Base-by-base conservation (phyloP, 176 grass and related monocot species). In the Dactylis glomerata region DNA sequence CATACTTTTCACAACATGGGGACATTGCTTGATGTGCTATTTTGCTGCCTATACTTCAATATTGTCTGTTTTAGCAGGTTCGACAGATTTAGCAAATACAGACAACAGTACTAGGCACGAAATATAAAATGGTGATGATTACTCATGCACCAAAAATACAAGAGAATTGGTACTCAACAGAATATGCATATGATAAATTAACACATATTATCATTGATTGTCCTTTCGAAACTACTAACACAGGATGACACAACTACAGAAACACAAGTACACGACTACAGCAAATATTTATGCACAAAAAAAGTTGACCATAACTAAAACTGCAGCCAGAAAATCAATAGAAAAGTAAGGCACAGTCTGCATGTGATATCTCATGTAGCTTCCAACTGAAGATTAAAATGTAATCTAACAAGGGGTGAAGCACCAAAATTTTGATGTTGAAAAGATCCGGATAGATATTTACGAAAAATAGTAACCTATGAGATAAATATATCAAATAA, bases 401-500 rank as follows among this genome's bases (percentile, higher is more conserved):
- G 31, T 36, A 67, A 67, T 67, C 17, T 67, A 20, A 67, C 34
- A 36, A 34, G 28, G 16, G 63, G 31, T 36, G 63, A 36, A 67
- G 63, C 61, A 64, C 28, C 61, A 32, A 62, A 64, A 20, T 67
- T 6, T 74, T 74, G 26, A 74, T 50, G 44, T 74, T 74, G 0
- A 32, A 85, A 81, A 54, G 13, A 31, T 75, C 40, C 51, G 14
- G 40, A 24, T 5, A 87, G 33, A 58, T 36, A 46, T 4, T 78
- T 78, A 84, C 17, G 31, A 11, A 81, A 72, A 69, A 34, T 55
- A 81, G 46, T 52, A 76, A 82, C 28, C 14, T 76, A 92, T 23
- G 16, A 69, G 1, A 73, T 10, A 37, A 73, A 82, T 45, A 82
- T 77, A 42, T 30, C 34, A 45, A 88, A 82, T 30, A 81, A 71